A percentile compares a stretch with the other conserved stretches of the same genome.
These are phyloP conservation scores for Theobroma grandiflorum DNA, from an alignment of 441 rosid species.

Conservation along the genomic window DNA sequence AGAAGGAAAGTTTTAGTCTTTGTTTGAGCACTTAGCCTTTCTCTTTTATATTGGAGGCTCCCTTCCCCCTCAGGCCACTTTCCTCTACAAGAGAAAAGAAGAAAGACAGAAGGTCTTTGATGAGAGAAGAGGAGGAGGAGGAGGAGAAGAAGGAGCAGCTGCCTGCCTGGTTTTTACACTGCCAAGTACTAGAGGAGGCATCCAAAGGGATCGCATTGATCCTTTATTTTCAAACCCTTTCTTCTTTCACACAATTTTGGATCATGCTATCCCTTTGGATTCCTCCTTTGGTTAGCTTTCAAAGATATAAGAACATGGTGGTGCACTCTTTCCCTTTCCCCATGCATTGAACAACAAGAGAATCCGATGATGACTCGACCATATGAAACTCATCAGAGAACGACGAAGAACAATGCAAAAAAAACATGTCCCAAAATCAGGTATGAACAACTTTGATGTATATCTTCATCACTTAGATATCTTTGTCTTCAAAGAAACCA, in stretches of 20 bases:
- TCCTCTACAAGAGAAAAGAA: constrained; percentile 35
- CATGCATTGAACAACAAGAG: neutral
- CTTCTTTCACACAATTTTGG: constrained; percentile 40
- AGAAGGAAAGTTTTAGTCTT: constrained; percentile 22
- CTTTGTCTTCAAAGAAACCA: neutral
- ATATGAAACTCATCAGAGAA: constrained; percentile 8
- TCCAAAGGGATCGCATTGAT: constrained; percentile 99
- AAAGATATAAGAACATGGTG: neutral
- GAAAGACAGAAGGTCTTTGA: constrained; percentile 25
- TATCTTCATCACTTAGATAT: too few relatives aligned
- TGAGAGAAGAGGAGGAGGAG: neutral
- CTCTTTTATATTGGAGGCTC: constrained; percentile 55
- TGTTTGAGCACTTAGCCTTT: constrained; percentile 45
- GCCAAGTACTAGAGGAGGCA: constrained; percentile 72
- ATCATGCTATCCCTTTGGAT: constrained; percentile 99
- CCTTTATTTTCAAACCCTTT: constrained; percentile 38
- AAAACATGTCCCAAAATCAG: constrained; percentile 6
- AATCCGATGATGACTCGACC: neutral
- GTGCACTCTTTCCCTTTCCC: neutral
- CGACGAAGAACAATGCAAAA: constrained; percentile 15
- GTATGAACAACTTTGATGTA: constrained; percentile 6
- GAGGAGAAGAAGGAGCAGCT: neutral
- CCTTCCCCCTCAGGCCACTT: constrained; percentile 36
- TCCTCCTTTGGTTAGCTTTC: constrained; percentile 81
- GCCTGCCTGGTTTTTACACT: constrained; percentile 10